Conservation (phyloP, 1,284 basidiomycete species). For the Ustilago shanxiensis region DNA sequence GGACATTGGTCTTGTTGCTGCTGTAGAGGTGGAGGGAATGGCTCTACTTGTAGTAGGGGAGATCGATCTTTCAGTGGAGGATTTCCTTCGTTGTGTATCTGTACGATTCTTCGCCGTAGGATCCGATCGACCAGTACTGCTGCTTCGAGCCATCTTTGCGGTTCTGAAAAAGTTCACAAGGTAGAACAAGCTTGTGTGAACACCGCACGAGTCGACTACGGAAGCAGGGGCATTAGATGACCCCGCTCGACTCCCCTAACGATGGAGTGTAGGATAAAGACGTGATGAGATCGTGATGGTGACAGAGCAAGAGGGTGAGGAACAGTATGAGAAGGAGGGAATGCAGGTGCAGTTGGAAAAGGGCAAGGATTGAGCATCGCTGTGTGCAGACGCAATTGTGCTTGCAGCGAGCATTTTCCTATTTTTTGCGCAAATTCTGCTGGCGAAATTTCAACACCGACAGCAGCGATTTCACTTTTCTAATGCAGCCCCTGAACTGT, state of each 20-base stretch:
- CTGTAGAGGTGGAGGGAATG: not conserved
- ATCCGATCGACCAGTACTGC: not conserved
- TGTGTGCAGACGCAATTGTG: constrained; percentile 3
- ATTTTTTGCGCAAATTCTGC: constrained; percentile 4
- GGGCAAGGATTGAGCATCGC: not conserved
- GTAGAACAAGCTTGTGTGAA: too few species aligned
- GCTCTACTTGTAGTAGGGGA: not conserved
- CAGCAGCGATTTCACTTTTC: not conserved
- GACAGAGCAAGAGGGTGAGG: not conserved
- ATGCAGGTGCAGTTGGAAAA: too few species aligned
- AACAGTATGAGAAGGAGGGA: not conserved
- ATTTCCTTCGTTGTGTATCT: not conserved
- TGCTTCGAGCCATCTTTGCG: not conserved
- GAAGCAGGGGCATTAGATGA: too few species aligned
- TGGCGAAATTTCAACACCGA: not conserved
- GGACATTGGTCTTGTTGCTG: not conserved
- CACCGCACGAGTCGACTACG: too few species aligned
- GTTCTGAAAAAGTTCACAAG: not conserved
- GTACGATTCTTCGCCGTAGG: not conserved
- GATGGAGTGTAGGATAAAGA: not conserved
- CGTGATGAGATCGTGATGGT: not conserved
- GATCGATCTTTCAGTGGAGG: not conserved
- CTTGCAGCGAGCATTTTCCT: too few species aligned
- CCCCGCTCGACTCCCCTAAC: too few species aligned
- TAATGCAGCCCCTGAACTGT: not conserved